Base-by-base conservation (phyloP, 2,329 filamentous ascomycete genomes). In the Tolypocladium ophioglossoides region DNA sequence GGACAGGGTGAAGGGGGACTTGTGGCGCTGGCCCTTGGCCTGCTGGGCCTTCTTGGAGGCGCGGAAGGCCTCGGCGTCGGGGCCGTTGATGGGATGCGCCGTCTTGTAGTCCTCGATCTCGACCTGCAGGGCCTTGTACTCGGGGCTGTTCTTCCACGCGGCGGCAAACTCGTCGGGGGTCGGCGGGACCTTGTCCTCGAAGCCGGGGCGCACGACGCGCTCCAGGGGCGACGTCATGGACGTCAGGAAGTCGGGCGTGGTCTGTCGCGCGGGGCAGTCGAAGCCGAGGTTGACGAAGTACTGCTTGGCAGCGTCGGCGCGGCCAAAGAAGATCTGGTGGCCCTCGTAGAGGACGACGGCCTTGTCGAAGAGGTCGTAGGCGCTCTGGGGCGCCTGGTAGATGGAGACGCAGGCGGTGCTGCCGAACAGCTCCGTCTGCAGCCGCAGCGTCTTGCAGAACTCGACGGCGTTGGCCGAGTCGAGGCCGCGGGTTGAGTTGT, bases 1-100 rank as follows among this genome's bases (percentile, higher is more conserved):
- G 0, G 89, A 92, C 39, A 96, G 74, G 0, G 89, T 96, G 69
- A 86, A 96, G 0, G 91, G 90, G 1, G 89, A 95, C 67, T 82
- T 82, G 50, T 78, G 69, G 3, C 89, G 85, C 65, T 80, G 77
- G 32, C 71, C 64, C 64, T 75, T 79, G 59, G 82, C 78, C 65
- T 83, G 80, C 66, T 82, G 77, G 16, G 73, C 73, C 52, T 72
- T 69, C 69, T 72, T 77, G 54, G 73, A 75, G n/a, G 72, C 74
- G 57, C 80, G 78, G 74, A 83, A 83, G 16, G 70, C 75, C 56
- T 77, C 71, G 18, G 79, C 79, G 53, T 82, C 78, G n/a, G 76
- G 72, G 10, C 80, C 80, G 60, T 75, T 68, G 58, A 83, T 69
- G 24, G 79, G 78, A 56, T 83, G 79, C 12, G 66, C 66, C 27